Conservation (phyloP, 176 grass and related monocot genomes). For the Lolium perenne region DNA sequence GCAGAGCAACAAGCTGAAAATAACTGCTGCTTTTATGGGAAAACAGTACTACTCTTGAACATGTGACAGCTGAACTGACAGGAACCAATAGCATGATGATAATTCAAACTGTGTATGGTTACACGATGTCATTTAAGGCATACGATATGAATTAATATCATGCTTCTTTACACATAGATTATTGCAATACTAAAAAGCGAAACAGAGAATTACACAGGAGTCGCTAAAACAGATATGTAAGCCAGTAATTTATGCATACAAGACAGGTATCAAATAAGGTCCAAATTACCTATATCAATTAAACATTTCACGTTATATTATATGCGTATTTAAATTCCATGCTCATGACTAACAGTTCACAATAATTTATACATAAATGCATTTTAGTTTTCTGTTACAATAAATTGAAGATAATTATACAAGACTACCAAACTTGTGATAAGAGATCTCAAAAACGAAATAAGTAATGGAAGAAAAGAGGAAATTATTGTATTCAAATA, state of each 20-base stretch:
- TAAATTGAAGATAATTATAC: background rate
- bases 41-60: conserved; percentile 1
- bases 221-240: conserved; percentile 18
- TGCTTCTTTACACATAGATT: conserved; percentile 38
- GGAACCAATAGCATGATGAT: conserved; percentile 21
- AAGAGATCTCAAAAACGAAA: conserved; percentile 32
- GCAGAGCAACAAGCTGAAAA: background rate
- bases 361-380: conserved; percentile 22
- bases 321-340: background rate
- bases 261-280: conserved; percentile 7
- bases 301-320: background rate
- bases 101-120: background rate
- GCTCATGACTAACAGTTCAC: conserved; percentile 29
- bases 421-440: conserved; percentile 30
- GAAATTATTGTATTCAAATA: conserved; percentile 28
- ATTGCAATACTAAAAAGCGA: conserved; percentile 28
- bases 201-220: background rate
- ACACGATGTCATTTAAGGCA: background rate
- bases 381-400: conserved; percentile 21
- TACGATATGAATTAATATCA: conserved; percentile 24
- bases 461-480: conserved; percentile 11
- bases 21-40: conserved; percentile 8
- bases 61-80: conserved; percentile 36
- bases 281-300: conserved; percentile 19
- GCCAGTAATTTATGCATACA: conserved; percentile 10